Percentiles rank a stretch among this genome's conserved stretches.
Conservation (phyloP, 345 rosid species). For the Salix brachista region DNA sequence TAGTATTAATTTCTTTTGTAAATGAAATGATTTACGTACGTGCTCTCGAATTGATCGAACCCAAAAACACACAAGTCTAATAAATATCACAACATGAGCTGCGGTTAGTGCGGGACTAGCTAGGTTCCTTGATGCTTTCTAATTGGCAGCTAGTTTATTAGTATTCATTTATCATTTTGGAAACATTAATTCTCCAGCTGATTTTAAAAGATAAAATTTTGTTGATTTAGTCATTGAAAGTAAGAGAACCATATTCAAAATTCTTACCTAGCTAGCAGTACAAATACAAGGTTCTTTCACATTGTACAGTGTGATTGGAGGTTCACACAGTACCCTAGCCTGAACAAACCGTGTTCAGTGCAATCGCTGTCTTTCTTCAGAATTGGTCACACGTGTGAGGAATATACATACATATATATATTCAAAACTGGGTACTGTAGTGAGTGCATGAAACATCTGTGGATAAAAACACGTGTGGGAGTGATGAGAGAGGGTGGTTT, state of each 20-base stretch:
- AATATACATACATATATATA: slow-evolving; percentile 11
- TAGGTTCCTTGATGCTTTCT: not conserved
- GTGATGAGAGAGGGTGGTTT: slow-evolving; percentile 17
- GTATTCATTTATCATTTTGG: not conserved
- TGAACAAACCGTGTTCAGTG: slow-evolving; percentile 3
- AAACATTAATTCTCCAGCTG: not conserved
- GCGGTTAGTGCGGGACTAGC: not conserved
- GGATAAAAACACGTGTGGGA: slow-evolving; percentile 30
- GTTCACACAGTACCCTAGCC: not conserved
- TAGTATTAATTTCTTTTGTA: not conserved
- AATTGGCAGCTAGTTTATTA: not conserved
- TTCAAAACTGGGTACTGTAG: slow-evolving; percentile 9
- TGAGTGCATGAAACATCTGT: slow-evolving; percentile 28
- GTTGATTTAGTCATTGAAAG: not conserved
- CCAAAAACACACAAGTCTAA: not conserved
- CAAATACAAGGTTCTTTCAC: not conserved
- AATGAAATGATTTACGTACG: not conserved
- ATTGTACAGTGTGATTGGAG: not conserved
- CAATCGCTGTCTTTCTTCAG: slow-evolving; percentile 13
- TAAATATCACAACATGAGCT: not conserved
- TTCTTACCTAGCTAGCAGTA: not conserved
- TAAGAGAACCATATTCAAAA: not conserved
- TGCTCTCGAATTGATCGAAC: not conserved
- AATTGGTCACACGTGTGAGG: slow-evolving; percentile 36
- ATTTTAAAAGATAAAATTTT: not conserved